phyloP scores from a whole-genome alignment of 202 grass and related monocot species.

The Digitaria exilis region DNA sequence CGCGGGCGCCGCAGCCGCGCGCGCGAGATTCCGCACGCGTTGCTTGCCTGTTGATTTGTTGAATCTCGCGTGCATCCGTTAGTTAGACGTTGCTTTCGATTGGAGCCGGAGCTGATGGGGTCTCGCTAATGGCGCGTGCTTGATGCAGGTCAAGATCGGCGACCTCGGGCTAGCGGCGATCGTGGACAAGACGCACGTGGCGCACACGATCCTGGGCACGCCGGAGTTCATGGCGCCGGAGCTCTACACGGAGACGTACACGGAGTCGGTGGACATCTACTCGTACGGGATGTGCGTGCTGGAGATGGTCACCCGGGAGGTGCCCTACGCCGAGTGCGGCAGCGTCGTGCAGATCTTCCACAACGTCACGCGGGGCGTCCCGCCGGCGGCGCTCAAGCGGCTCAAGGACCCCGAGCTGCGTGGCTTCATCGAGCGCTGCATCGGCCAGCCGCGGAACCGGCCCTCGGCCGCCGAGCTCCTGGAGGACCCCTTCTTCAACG shows the following conservation, averaged over 20 bases:
- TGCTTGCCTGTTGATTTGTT: constrained; percentile 26
- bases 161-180: constrained; percentile 94
- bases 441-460: constrained; percentile 56
- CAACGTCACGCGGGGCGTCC: constrained; percentile 56
- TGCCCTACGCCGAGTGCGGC: constrained; percentile 86
- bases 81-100: constrained; percentile 31
- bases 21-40: constrained; percentile 29
- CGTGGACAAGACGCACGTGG: constrained; percentile 78
- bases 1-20: not conserved
- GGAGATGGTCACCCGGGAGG: constrained; percentile 93
- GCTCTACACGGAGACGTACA: constrained; percentile 94
- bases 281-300: constrained; percentile 95
- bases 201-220: constrained; percentile 88
- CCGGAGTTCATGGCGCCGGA: constrained; percentile 99
- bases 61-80: not conserved
- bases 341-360: constrained; percentile 80
- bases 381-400: constrained; percentile 58
- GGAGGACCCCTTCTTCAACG: constrained; percentile 72
- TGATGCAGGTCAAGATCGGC: constrained; percentile 87
- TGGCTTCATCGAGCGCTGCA: constrained; percentile 84
- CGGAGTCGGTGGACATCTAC: constrained; percentile 96
- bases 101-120: not conserved
- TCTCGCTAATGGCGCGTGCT: not conserved
- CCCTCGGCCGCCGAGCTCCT: constrained; percentile 79
- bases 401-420: constrained; percentile 69